phyloP scores from a whole-genome alignment of 768 basidiomycete species.

The Pilatotrama ljubarskyi region DNA sequence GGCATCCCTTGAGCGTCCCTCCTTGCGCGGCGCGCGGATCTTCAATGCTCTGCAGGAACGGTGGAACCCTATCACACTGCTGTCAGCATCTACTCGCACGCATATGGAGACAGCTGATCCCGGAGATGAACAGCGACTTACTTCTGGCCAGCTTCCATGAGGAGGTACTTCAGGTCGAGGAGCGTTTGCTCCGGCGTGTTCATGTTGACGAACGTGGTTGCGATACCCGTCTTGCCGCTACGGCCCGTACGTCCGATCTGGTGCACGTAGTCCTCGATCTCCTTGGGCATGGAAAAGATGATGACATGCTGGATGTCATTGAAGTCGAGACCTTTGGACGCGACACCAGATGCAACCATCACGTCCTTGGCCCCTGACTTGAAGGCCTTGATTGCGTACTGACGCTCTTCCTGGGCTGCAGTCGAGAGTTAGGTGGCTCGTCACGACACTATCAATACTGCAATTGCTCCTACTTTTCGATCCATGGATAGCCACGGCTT shows the following conservation, averaged over 20 bases:
- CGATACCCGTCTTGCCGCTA: slow-evolving; percentile 97
- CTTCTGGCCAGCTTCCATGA: slow-evolving; percentile 99
- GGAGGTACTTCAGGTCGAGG: slow-evolving; percentile 92
- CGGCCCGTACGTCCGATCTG: slow-evolving; percentile 98
- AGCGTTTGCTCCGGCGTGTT: slow-evolving; percentile 95
- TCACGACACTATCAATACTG: background rate
- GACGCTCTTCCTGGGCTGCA: slow-evolving; percentile 94
- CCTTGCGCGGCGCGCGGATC: slow-evolving; percentile 85
- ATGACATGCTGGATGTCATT: slow-evolving; percentile 99
- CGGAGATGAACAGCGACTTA: slow-evolving; percentile 38
- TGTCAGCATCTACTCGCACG: slow-evolving; percentile 6
- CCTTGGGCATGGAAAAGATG: slow-evolving; percentile 99
- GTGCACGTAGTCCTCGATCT: slow-evolving; percentile 99
- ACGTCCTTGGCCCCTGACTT: slow-evolving; percentile 97
- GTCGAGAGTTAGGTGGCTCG: background rate
- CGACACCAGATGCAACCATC: slow-evolving; percentile 98
- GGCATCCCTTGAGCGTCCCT: slow-evolving; percentile 81
- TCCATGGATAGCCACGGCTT: slow-evolving; percentile 98
- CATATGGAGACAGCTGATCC: background rate
- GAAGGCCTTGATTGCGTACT: slow-evolving; percentile 98
- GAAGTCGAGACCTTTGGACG: slow-evolving; percentile 98
- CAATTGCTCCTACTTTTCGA: slow-evolving; percentile 75
- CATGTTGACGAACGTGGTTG: slow-evolving; percentile 99
- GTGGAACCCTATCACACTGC: slow-evolving; percentile 70
- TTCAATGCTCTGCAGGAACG: slow-evolving; percentile 86